A percentile compares a stretch with the other conserved stretches of the same genome.
Evolutionary conservation across 2,329 filamentous ascomycete species (phyloP).

Genomic region (Aspergillus udagawae): DNA sequence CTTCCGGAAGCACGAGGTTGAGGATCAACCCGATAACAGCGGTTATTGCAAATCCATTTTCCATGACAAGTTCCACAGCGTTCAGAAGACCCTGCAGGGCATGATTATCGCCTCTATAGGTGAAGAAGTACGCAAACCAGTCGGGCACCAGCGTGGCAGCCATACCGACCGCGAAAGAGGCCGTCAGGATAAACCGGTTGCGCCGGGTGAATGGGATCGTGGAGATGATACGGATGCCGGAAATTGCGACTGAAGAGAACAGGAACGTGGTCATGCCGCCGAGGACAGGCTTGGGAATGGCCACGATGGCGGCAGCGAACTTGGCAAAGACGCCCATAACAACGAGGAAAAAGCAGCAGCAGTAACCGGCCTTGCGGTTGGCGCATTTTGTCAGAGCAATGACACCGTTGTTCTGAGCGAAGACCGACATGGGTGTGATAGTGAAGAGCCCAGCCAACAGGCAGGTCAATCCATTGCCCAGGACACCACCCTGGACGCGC

Average conservation of each 20-base stretch:
- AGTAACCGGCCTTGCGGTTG: constrained; percentile 65
- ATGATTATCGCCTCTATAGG: constrained; percentile 55
- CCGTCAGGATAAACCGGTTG: constrained; percentile 64
- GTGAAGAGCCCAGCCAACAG: constrained; percentile 61
- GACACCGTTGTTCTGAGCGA: constrained; percentile 67
- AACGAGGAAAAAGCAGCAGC: constrained; percentile 61
- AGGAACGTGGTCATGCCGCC: constrained; percentile 59
- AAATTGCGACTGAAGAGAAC: constrained; percentile 62
- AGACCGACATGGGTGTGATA: constrained; percentile 64
- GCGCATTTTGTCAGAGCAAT: constrained; percentile 66
- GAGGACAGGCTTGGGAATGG: constrained; percentile 54
- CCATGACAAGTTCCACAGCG: constrained; percentile 62
- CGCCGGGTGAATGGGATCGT: constrained; percentile 60
- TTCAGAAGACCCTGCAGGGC: constrained; percentile 58
- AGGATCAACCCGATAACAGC: constrained; percentile 69
- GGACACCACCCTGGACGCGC: constrained; percentile 65
- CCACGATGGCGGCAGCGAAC: constrained; percentile 64
- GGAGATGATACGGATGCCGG: constrained; percentile 62
- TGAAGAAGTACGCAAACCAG: constrained; percentile 47
- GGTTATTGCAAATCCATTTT: constrained; percentile 59
- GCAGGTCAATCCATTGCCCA: constrained; percentile 64
- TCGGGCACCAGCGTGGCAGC: constrained; percentile 47
- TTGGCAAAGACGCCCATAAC: constrained; percentile 69
- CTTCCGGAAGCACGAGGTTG: constrained; percentile 69
- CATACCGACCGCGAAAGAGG: constrained; percentile 58